These are phyloP conservation scores for Pugionium cornutum DNA, from an alignment of 345 rosid species.

Conservation along the genomic window DNA sequence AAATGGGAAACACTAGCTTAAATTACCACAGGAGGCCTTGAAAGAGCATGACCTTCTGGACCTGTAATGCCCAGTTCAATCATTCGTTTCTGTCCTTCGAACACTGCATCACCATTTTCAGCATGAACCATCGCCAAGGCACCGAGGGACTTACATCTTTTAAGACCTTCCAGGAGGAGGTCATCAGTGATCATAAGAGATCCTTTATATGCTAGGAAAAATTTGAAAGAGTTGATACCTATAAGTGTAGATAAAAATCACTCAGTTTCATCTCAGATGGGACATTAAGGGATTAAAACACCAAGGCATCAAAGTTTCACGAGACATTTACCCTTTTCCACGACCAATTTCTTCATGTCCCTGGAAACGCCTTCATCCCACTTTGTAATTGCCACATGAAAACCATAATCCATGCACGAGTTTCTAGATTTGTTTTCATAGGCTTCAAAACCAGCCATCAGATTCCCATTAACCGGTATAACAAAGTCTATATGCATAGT, in stretches of 20 bases:
- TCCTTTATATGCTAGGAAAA: constrained; percentile 95
- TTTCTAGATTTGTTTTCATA: constrained; percentile 68
- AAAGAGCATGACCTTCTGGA: constrained; percentile 96
- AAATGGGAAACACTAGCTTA: constrained; percentile 6
- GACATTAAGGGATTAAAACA: background rate
- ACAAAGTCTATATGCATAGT: constrained; percentile 97
- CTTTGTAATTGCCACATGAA: constrained; percentile 92
- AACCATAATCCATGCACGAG: constrained; percentile 96
- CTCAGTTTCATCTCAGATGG: constrained; percentile 6
- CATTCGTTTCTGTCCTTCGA: constrained; percentile 91
- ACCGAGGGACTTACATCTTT: constrained; percentile 90
- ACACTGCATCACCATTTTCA: constrained; percentile 98
- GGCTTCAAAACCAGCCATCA: constrained; percentile 69
- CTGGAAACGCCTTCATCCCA: constrained; percentile 80
- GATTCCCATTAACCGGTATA: constrained; percentile 77
- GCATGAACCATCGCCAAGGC: constrained; percentile 99
- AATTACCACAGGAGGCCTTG: constrained; percentile 86
- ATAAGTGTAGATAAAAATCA: constrained; percentile 19
- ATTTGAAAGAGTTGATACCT: constrained; percentile 99
- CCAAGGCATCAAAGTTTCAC: constrained; percentile 2
- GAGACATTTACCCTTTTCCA: constrained; percentile 62
- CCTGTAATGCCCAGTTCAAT: constrained; percentile 92
- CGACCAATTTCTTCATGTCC: constrained; percentile 91
- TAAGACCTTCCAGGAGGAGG: constrained; percentile 76
- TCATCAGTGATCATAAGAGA: constrained; percentile 79